phyloP scores from a whole-genome alignment of 2,329 filamentous ascomycete genomes.

The Fusarium sp. region DNA sequence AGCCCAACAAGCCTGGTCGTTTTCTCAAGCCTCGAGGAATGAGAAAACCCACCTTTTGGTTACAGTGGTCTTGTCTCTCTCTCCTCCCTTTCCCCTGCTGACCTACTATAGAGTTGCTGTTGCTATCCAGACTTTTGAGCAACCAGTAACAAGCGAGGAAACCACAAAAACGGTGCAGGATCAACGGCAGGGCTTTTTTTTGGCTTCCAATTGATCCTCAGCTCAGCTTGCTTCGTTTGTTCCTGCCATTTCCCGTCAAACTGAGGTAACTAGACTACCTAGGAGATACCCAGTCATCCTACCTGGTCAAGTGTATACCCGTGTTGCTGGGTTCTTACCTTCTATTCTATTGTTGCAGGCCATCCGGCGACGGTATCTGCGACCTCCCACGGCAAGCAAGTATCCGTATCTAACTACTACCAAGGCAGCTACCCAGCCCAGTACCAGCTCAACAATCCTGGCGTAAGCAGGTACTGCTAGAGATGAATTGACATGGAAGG shows the following conservation, averaged over 20 bases:
- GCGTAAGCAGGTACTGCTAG: constrained; percentile 20
- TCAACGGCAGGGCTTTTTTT: constrained; percentile 23
- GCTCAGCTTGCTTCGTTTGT: constrained; percentile 16
- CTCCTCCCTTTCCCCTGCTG: neutral
- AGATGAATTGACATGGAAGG: neutral
- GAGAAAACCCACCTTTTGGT: constrained; percentile 14
- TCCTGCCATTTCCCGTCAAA: constrained; percentile 6
- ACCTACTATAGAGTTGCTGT: constrained; percentile 13
- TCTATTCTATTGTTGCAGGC: neutral
- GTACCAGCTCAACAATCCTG: constrained; percentile 19
- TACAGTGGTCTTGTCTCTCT: constrained; percentile 14
- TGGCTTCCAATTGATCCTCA: constrained; percentile 8
- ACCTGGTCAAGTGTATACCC: constrained; percentile 16
- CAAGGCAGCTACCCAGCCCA: constrained; percentile 4
- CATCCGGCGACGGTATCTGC: constrained; percentile 32
- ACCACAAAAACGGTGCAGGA: constrained; percentile 5
- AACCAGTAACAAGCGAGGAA: constrained; percentile 23
- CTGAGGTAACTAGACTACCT: neutral
- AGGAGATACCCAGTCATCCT: neutral
- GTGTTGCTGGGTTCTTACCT: constrained; percentile 11
- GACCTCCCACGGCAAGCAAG: constrained; percentile 28
- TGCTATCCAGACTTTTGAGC: constrained; percentile 31
- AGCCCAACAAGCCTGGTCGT: neutral
- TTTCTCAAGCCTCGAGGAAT: constrained; percentile 16
- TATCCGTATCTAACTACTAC: constrained; percentile 24